Evolutionary conservation across 108 stramenopile species (phyloP).

Genomic region (Chaetoceros tenuissimus): DNA sequence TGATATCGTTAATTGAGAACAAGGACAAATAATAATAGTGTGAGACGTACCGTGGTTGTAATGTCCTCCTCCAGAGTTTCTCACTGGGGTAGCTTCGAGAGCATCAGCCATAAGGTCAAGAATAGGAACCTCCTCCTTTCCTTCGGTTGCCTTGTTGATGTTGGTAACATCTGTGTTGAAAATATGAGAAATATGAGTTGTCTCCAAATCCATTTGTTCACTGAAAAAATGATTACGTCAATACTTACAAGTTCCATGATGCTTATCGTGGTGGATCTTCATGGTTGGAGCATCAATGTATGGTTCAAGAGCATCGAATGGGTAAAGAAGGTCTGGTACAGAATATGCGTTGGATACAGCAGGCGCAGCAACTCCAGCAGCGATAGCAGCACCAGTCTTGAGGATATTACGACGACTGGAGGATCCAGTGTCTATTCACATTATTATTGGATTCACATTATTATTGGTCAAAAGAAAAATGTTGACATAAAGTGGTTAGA

Average conservation of each 20-base stretch:
- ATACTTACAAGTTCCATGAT: slow-evolving; percentile 84
- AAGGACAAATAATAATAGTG: too few species aligned
- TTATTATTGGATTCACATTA: slow-evolving; percentile 2
- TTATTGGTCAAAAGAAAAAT: background rate
- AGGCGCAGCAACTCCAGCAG: slow-evolving; percentile 44
- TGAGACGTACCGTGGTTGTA: slow-evolving; percentile 75
- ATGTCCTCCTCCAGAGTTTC: slow-evolving; percentile 96
- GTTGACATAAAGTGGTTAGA: slow-evolving; percentile 3
- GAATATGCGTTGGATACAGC: slow-evolving; percentile 58
- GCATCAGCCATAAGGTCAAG: slow-evolving; percentile 76
- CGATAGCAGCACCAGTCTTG: slow-evolving; percentile 47
- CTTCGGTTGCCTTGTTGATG: slow-evolving; percentile 80
- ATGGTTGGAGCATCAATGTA: slow-evolving; percentile 92
- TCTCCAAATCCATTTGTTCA: too few species aligned
- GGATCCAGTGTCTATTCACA: slow-evolving; percentile 20
- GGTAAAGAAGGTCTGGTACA: slow-evolving; percentile 89
- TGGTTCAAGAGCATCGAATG: slow-evolving; percentile 91
- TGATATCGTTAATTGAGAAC: background rate
- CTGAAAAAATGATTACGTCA: too few species aligned
- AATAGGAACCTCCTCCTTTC: slow-evolving; percentile 69
- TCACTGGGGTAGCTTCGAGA: slow-evolving; percentile 77
- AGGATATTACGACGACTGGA: slow-evolving; percentile 60
- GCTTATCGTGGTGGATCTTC: slow-evolving; percentile 96
- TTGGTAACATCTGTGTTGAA: slow-evolving; percentile 43
- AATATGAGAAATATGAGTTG: slow-evolving; percentile 8